phyloP scores from a whole-genome alignment of 805 yeast species.

The Myxozyma neotropica region DNA sequence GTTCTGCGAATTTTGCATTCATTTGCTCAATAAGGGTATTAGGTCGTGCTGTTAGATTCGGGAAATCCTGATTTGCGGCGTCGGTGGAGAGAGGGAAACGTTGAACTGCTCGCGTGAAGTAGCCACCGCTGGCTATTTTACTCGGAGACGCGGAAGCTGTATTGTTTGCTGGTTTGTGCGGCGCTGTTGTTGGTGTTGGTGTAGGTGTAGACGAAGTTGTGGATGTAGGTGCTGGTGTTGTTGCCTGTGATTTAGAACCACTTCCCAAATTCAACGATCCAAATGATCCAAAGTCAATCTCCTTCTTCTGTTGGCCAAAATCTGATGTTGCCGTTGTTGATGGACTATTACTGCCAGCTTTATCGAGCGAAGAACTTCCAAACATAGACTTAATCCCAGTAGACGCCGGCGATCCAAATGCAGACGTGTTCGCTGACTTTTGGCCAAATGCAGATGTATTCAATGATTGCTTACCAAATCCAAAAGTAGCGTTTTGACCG shows the following conservation, averaged over 20 bases:
- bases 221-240: neutral
- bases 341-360: neutral
- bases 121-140: neutral
- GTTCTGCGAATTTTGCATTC: neutral
- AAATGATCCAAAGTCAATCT: neutral
- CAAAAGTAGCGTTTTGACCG: neutral
- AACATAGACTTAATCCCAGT: neutral
- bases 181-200: neutral
- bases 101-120: slow-evolving; percentile 8
- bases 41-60: slow-evolving; percentile 23
- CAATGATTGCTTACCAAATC: neutral
- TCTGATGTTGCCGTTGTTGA: neutral
- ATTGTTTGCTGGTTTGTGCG: neutral
- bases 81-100: slow-evolving; percentile 13
- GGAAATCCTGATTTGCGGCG: slow-evolving; percentile 1
- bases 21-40: slow-evolving; percentile 19
- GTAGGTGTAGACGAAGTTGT: neutral
- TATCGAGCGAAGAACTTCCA: neutral
- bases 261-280: neutral
- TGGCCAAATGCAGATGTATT: neutral
- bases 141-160: neutral
- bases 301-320: neutral
- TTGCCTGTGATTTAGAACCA: neutral
- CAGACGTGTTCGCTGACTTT: neutral
- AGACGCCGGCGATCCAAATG: neutral